Evolutionary conservation across 805 yeast species (phyloP).

Genomic region (Hemisphaericaspora nanyangensis): DNA sequence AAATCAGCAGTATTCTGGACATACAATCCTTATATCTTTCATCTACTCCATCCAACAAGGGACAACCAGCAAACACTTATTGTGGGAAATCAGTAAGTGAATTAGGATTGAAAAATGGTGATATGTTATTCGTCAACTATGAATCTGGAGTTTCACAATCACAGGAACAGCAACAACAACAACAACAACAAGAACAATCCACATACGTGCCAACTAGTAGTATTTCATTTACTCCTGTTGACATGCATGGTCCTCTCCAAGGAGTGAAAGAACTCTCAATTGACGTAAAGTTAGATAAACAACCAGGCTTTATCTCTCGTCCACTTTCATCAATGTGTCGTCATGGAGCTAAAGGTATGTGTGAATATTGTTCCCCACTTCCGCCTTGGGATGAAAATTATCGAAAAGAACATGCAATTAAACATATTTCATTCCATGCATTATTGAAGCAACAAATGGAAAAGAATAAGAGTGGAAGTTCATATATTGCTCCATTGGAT

Average conservation of each 20-base stretch:
- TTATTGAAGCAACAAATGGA: slow-evolving; percentile 71
- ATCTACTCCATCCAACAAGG: slow-evolving; percentile 41
- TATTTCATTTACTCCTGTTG: background rate
- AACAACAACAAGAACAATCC: background rate
- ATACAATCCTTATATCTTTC: slow-evolving; percentile 36
- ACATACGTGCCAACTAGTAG: background rate
- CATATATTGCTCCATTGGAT: slow-evolving; percentile 73
- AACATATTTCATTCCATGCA: slow-evolving; percentile 86
- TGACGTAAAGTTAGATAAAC: slow-evolving; percentile 62
- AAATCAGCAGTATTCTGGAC: slow-evolving; percentile 17
- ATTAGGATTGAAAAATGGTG: slow-evolving; percentile 58
- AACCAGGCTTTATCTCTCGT: slow-evolving; percentile 72
- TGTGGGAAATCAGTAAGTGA: slow-evolving; percentile 33
- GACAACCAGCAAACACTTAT: slow-evolving; percentile 36
- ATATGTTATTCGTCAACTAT: slow-evolving; percentile 47
- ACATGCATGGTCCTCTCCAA: slow-evolving; percentile 10
- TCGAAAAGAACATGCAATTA: slow-evolving; percentile 69
- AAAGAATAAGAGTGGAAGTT: slow-evolving; percentile 57
- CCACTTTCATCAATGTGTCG: slow-evolving; percentile 62
- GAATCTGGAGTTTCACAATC: slow-evolving; percentile 10
- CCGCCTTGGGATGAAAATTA: slow-evolving; percentile 92
- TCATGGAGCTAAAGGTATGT: slow-evolving; percentile 94
- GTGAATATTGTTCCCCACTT: slow-evolving; percentile 92
- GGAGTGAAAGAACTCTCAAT: slow-evolving; percentile 53
- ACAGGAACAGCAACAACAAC: background rate